These are phyloP conservation scores for Goniomonas avonlea DNA, from an alignment of 78 protist species.

Conservation along the genomic window DNA sequence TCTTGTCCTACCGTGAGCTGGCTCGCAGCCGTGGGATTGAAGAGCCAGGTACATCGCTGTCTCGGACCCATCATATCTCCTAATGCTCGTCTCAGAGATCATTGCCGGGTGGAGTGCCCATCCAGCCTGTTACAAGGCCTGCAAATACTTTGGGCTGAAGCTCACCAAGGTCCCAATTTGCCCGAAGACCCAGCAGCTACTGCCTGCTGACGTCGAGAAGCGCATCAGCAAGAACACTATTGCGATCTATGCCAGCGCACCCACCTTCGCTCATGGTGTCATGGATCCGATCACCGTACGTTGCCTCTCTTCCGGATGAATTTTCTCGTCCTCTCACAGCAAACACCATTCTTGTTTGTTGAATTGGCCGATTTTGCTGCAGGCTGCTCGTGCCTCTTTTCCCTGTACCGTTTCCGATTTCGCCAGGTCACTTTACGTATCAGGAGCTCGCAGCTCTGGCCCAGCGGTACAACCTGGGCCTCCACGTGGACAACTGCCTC, in stretches of 20 bases:
- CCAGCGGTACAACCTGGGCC: neutral
- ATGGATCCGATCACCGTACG: neutral
- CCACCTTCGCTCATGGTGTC: neutral
- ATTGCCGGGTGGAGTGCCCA: neutral
- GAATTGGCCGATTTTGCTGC: too few species aligned
- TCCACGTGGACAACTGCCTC: conserved; percentile 1
- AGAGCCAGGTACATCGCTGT: too few species aligned
- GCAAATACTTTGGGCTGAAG: neutral
- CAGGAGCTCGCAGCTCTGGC: neutral
- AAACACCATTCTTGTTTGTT: too few species aligned
- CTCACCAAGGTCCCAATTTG: neutral
- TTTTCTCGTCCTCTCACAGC: too few species aligned
- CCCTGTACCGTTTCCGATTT: too few species aligned
- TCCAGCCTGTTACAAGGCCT: neutral
- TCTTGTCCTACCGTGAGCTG: neutral
- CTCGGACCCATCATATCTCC: neutral
- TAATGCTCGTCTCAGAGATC: neutral
- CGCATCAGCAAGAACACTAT: neutral
- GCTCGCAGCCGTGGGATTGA: neutral
- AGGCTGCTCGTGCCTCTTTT: too few species aligned
- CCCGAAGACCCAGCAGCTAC: neutral
- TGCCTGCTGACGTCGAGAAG: neutral
- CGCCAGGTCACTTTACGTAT: too few species aligned
- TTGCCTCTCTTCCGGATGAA: too few species aligned
- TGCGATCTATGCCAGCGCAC: neutral